A percentile compares a stretch with the other conserved stretches of the same genome.
Evolutionary conservation across 2,329 filamentous ascomycete species (phyloP).

Genomic region (Xylariaceae sp.): DNA sequence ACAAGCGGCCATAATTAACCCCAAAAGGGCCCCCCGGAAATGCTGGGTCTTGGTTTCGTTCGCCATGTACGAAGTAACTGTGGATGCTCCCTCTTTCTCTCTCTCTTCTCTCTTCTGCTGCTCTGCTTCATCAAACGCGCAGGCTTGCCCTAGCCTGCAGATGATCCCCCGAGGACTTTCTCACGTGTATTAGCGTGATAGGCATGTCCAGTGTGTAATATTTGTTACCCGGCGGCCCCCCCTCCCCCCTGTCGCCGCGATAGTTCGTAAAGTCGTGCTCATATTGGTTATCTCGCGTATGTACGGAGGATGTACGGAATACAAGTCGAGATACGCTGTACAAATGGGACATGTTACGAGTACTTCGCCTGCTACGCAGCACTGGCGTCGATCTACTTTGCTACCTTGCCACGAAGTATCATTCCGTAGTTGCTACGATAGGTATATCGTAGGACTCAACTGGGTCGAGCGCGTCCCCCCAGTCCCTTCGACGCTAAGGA

Average conservation of each 20-base stretch:
- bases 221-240: background rate
- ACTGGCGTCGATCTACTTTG: background rate
- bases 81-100: too few species aligned
- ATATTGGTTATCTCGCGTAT: constrained; percentile 9
- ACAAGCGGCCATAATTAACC: constrained; percentile 25
- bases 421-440: too few species aligned
- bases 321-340: background rate
- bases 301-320: background rate
- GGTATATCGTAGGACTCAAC: too few species aligned
- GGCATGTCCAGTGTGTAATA: constrained; percentile 10
- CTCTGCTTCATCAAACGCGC: constrained; percentile 12
- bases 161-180: constrained; percentile 14
- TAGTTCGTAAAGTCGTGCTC: constrained; percentile 4
- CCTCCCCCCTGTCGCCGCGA: constrained; percentile 4
- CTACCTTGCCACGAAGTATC: too few species aligned
- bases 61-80: background rate
- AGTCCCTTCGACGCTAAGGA: constrained; percentile 14
- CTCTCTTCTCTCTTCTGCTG: constrained; percentile 6
- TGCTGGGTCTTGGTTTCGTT: constrained; percentile 11
- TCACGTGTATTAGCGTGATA: constrained; percentile 20
- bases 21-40: constrained; percentile 22
- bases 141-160: constrained; percentile 15
- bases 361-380: too few species aligned
- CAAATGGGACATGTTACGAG: background rate
- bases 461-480: background rate